Conservation (phyloP, 805 yeast genomes). For the Kuraishia floccosa region DNA sequence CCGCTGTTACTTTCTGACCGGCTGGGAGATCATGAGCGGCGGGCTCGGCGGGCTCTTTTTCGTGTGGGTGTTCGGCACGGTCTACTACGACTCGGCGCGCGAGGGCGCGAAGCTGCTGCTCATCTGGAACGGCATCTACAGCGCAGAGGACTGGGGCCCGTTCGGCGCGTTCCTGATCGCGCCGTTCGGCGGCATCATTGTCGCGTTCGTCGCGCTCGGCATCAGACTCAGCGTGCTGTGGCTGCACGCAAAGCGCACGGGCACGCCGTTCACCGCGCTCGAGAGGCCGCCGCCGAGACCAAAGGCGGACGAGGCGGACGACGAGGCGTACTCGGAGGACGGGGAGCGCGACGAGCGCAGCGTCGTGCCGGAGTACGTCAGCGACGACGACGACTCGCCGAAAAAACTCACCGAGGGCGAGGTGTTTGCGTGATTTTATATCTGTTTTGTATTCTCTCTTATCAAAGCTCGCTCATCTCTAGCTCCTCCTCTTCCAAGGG, state of each 20-base stretch:
- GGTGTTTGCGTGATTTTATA: neutral
- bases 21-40: conserved; percentile 73
- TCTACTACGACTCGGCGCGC: conserved; percentile 60
- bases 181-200: conserved; percentile 66
- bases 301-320: neutral
- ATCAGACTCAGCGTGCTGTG: conserved; percentile 28
- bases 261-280: conserved; percentile 31
- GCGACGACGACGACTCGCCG: no score
- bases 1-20: conserved; percentile 56
- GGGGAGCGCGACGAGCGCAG: no score
- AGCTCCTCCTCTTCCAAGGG: neutral
- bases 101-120: conserved; percentile 72
- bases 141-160: conserved; percentile 78
- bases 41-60: conserved; percentile 75
- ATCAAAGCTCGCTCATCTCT: neutral
- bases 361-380: no score
- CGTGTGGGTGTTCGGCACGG: conserved; percentile 75
- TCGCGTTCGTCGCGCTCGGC: conserved; percentile 41
- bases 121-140: conserved; percentile 72
- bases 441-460: no score
- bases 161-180: conserved; percentile 93
- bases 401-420: neutral
- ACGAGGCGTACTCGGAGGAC: no score
- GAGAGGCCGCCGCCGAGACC: conserved; percentile 18
- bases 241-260: conserved; percentile 20